phyloP scores from a whole-genome alignment of 139 green algal genomes.

The Chlorella sp. region DNA sequence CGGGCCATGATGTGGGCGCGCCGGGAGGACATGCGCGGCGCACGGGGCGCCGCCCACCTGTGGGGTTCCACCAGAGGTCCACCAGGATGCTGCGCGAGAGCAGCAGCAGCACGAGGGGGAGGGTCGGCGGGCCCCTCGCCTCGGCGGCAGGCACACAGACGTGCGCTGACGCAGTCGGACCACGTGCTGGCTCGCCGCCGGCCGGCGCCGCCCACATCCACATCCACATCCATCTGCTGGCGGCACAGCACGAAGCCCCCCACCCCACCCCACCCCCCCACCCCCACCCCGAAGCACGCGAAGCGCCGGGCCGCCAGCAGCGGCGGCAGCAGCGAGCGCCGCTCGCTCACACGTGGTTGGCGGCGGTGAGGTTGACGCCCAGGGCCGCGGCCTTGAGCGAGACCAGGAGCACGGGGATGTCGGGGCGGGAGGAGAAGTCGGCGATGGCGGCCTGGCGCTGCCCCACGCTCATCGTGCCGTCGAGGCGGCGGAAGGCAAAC shows the following conservation, averaged over 20 bases:
- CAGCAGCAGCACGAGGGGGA: not conserved
- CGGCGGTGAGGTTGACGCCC: slow-evolving; percentile 87
- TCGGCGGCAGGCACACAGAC: too few relatives aligned
- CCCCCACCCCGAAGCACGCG: slow-evolving; percentile 72
- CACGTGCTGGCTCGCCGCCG: too few relatives aligned
- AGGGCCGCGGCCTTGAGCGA: slow-evolving; percentile 84
- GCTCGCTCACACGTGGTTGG: slow-evolving; percentile 95
- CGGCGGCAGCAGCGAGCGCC: too few relatives aligned
- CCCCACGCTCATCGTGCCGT: slow-evolving; percentile 83
- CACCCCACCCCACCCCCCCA: not conserved
- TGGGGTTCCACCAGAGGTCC: slow-evolving; percentile 84
- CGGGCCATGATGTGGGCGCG: too few relatives aligned
- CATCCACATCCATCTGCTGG: too few relatives aligned
- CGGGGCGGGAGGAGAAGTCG: slow-evolving; percentile 66
- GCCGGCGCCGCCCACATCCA: too few relatives aligned
- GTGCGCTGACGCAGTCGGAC: too few relatives aligned
- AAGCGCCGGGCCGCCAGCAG: too few relatives aligned
- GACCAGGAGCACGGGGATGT: slow-evolving; percentile 61
- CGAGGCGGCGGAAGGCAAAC: slow-evolving; percentile 69
- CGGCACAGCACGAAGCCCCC: not conserved
- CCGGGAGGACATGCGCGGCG: too few relatives aligned
- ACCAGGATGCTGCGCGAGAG: not conserved
- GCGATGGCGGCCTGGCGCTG: slow-evolving; percentile 67
- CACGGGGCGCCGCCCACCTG: too few relatives aligned
- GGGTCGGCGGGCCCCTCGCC: too few relatives aligned